These are phyloP conservation scores for Colletotrichum truncatum DNA, from an alignment of 2,329 filamentous ascomycete genomes.

Conservation along the genomic window DNA sequence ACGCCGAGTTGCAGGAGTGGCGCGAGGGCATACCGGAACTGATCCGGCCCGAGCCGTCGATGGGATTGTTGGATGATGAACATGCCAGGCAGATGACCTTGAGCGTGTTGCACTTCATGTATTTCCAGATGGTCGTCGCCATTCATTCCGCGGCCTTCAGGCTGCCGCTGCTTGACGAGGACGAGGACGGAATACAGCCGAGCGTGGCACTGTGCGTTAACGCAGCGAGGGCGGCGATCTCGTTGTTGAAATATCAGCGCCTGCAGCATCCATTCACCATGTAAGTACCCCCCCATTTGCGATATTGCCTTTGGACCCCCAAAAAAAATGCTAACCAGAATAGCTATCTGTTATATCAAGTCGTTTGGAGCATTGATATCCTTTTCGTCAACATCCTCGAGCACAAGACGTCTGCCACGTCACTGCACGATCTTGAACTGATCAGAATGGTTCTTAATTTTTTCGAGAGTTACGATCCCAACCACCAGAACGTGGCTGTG, in stretches of 20 bases:
- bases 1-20: conserved; percentile 26
- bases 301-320: too few relatives aligned
- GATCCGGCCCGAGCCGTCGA: conserved; percentile 22
- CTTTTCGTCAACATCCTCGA: conserved; percentile 25
- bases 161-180: conserved; percentile 2
- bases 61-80: conserved; percentile 12
- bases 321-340: not conserved
- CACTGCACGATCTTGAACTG: conserved; percentile 21
- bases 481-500: not conserved
- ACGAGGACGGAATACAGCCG: conserved; percentile 5
- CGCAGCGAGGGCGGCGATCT: conserved; percentile 21
- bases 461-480: conserved; percentile 23
- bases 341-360: conserved; percentile 20
- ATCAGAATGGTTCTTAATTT: conserved; percentile 21
- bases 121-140: conserved; percentile 24
- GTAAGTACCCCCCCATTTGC: not conserved
- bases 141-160: conserved; percentile 23
- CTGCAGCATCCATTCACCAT: conserved; percentile 13
- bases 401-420: conserved; percentile 10
- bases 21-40: conserved; percentile 21
- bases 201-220: conserved; percentile 14
- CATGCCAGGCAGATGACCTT: conserved; percentile 5
- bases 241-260: conserved; percentile 18
- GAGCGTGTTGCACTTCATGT: conserved; percentile 21
- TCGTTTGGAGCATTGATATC: conserved; percentile 24